These are phyloP conservation scores for Pulicaria dysenterica DNA, from an alignment of 129 eudicot genomes.

Conservation along the genomic window DNA sequence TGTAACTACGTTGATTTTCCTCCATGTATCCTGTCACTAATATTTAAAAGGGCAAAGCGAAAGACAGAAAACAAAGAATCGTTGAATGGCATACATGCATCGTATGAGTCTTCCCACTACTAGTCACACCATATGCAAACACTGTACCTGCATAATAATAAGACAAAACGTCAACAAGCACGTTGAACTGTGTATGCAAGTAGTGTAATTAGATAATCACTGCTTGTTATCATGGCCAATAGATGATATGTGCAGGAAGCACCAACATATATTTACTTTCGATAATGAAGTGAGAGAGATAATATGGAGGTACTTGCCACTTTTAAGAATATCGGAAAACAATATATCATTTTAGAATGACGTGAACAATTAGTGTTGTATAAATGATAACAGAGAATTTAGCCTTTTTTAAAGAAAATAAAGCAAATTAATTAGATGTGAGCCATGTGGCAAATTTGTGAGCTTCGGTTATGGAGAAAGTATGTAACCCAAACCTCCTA, in stretches of 20 bases:
- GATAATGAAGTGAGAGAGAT: background rate
- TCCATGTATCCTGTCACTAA: conserved; percentile 6
- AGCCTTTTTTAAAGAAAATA: background rate
- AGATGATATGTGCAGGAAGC: background rate
- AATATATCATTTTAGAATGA: background rate
- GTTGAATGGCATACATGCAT: conserved; percentile 71
- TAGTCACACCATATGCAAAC: conserved; percentile 94
- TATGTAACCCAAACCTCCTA: conserved; percentile 2
- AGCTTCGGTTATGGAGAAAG: background rate
- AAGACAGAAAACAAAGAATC: conserved; percentile 15
- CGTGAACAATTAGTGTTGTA: background rate
- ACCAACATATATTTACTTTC: background rate
- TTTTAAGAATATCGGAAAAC: background rate
- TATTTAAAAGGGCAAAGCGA: conserved; percentile 3
- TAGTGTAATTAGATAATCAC: background rate
- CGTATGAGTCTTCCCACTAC: conserved; percentile 99
- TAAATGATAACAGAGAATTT: background rate
- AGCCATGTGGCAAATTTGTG: conserved; percentile 1
- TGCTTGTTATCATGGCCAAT: background rate
- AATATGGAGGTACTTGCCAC: background rate
- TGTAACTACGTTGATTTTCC: background rate
- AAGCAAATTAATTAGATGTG: background rate
- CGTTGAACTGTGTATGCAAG: background rate
- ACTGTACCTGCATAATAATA: conserved; percentile 67
- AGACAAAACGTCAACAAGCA: conserved; percentile 20